Percentiles rank a stretch among this genome's conserved stretches.
Evolutionary conservation across 1,284 basidiomycete species (phyloP).

Genomic region (Flammula alnicola): DNA sequence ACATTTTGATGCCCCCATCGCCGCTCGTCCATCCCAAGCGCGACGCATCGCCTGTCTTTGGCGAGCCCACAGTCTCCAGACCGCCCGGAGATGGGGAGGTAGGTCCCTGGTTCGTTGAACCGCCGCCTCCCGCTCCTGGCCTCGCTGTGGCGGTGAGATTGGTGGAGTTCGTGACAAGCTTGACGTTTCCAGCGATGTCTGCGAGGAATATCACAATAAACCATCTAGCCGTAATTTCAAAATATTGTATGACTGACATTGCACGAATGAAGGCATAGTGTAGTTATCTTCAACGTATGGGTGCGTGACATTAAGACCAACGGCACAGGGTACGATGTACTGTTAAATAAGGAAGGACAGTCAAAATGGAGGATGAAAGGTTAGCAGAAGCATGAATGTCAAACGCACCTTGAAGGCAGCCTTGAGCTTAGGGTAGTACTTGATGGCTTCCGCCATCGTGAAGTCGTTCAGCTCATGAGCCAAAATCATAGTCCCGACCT

Average conservation of each 20-base stretch:
- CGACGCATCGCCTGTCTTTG: conserved; percentile 12
- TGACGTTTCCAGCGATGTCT: conserved; percentile 17
- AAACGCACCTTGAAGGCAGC: conserved; percentile 40
- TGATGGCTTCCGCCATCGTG: conserved; percentile 52
- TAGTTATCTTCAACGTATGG: conserved; percentile 49
- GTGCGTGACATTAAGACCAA: conserved; percentile 48
- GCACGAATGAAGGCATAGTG: conserved; percentile 43
- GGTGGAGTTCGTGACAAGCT: conserved; percentile 17
- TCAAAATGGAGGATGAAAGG: background rate
- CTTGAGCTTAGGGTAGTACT: conserved; percentile 45
- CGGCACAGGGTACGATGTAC: conserved; percentile 52
- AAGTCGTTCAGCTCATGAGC: conserved; percentile 54
- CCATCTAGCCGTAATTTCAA: background rate
- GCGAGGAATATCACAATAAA: background rate
- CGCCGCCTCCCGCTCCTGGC: background rate
- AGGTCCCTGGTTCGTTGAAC: conserved; percentile 4
- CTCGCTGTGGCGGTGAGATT: conserved; percentile 1
- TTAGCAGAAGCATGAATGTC: background rate
- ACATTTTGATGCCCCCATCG: background rate
- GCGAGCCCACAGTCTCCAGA: background rate
- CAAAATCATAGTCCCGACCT: conserved; percentile 53
- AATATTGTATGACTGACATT: conserved; percentile 40
- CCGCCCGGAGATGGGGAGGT: too few species aligned
- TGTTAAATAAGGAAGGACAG: conserved; percentile 16
- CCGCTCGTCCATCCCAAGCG: too few species aligned